Evolutionary conservation across 2,329 filamentous ascomycete genomes (phyloP), one percentile per base, ranked within the genome.

Genomic region (Fusarium sororula): DNA sequence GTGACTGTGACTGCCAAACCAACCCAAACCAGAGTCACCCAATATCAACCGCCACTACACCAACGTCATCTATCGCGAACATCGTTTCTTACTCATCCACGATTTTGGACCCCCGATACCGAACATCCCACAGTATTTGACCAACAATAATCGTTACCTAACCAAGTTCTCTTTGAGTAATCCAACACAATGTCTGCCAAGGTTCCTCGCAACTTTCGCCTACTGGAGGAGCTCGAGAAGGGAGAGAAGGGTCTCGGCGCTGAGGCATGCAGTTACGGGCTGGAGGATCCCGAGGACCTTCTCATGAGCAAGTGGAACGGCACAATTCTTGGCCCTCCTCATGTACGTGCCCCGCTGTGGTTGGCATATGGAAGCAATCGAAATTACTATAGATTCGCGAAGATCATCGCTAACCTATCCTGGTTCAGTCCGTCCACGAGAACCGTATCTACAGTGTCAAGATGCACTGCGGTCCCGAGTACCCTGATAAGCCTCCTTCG

Each of bases 241-340:
- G 96, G 96, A 80, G 96, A 99, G 87, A 99, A 99, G 85, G 96
- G 96, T 71, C 89, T 96, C 73, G 96, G 96, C 80, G 95, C 96
- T 83, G 96, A 98, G 86, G 95, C 95, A 71, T 98, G 96, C 86
- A 98, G 96, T 50, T 98, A 98, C 79, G 96, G 96, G 79, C 90
- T 99, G 64, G 94, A 96, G 75, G 95, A 98, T 82, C 92, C 94
- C 54, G 95, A 98, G 81, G 96, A 99, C 80, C 90, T 98, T 74
- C 90, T 96, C 83, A 98, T 99, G 95, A 96, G 93, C 74, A 95
- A 98, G 87, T 99, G 96, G 96, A 98, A 97, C 80, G 96, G 96
- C 79, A 99, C 96, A 22, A 98, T 99, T 75, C 91, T 98, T 56
- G 96, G 96, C 3, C 96, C 96, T 77, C 96, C 96, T 82, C 95